Base-by-base conservation (phyloP, 1,139 yeast species). In the Spathaspora sp. region DNA sequence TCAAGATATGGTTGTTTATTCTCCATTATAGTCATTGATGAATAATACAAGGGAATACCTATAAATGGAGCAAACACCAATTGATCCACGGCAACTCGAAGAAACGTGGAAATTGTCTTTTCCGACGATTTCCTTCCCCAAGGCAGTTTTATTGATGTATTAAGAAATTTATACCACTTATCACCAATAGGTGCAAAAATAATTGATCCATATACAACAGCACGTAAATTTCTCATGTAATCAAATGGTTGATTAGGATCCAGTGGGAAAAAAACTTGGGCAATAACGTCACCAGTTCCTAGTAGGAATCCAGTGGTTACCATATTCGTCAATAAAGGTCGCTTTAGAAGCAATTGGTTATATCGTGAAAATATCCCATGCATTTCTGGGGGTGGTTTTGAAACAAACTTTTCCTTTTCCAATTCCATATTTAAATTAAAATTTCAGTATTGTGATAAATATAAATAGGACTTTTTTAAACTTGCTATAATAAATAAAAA, bases 51-150 rank as follows among this genome's bases (percentile, higher is more conserved):
- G 2, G 89, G 89, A 11, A 87, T 77, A 3, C 68, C 76, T 6
- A 86, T 77, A 24, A 84, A 61, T 2, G 97, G 97, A 0, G 96
- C 89, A 75, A 89, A 89, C 0, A 74, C 52, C 27, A 81, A 59
- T 60, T 90, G 98, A 64, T 90, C 98, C 4, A 77, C 74, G 0
- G 77, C 76, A 11, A 87, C 90, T 44, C 88, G 65, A 2, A 74
- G 57, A 0, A 72, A 29, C 0, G 80, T 70, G 52, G 41, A 55
- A 39, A 49, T 60, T 25, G 45, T 42, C 23, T 41, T 33, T 31
- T 43, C 46, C 10, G 16, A 25, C 13, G 39, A 45, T 3, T 25
- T 24, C 15, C 20, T 48, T 6, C 48, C 47, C 10, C 41, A 41
- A 6, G 61, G 55, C 44, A 51, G 51, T 26, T 54, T 54, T 11